These are phyloP conservation scores for Lepiota subincarnata DNA, from an alignment of 768 basidiomycete genomes.

Conservation along the genomic window DNA sequence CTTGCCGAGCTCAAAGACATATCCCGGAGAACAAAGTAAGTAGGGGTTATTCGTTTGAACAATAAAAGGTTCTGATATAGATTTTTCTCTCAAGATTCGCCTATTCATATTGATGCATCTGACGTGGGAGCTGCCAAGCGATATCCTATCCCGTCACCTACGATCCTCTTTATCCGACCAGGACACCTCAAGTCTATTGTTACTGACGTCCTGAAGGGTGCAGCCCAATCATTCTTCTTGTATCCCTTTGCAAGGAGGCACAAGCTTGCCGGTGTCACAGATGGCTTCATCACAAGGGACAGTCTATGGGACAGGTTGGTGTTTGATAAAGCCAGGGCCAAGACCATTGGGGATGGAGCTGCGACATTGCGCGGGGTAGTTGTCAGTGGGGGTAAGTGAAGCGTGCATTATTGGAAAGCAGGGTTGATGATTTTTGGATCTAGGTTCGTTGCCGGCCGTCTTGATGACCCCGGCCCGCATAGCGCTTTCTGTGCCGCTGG, in stretches of 20 bases:
- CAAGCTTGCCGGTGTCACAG: slow-evolving; percentile 61
- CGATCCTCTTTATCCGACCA: slow-evolving; percentile 71
- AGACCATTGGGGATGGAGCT: slow-evolving; percentile 56
- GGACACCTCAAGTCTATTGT: slow-evolving; percentile 56
- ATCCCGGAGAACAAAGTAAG: slow-evolving; percentile 42
- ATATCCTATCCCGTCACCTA: slow-evolving; percentile 69
- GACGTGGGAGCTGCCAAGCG: slow-evolving; percentile 45
- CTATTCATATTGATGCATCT: slow-evolving; percentile 28
- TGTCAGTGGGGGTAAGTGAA: slow-evolving; percentile 62
- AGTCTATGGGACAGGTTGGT: slow-evolving; percentile 83
- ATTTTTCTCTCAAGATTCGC: background rate
- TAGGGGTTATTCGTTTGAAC: background rate
- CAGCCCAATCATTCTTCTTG: slow-evolving; percentile 48
- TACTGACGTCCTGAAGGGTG: slow-evolving; percentile 47
- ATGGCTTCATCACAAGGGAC: slow-evolving; percentile 75
- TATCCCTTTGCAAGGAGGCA: slow-evolving; percentile 72
- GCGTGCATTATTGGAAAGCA: background rate
- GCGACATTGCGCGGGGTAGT: slow-evolving; percentile 63
- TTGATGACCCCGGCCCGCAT: slow-evolving; percentile 62
- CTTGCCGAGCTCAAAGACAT: slow-evolving; percentile 50
- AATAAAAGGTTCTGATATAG: background rate
- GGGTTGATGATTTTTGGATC: slow-evolving; percentile 5
- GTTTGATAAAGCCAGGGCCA: slow-evolving; percentile 62
- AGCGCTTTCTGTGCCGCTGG: slow-evolving; percentile 72
- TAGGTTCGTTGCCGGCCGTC: slow-evolving; percentile 48